Evolutionary conservation across 768 basidiomycete genomes (phyloP).

Genomic region (Russula compacta): DNA sequence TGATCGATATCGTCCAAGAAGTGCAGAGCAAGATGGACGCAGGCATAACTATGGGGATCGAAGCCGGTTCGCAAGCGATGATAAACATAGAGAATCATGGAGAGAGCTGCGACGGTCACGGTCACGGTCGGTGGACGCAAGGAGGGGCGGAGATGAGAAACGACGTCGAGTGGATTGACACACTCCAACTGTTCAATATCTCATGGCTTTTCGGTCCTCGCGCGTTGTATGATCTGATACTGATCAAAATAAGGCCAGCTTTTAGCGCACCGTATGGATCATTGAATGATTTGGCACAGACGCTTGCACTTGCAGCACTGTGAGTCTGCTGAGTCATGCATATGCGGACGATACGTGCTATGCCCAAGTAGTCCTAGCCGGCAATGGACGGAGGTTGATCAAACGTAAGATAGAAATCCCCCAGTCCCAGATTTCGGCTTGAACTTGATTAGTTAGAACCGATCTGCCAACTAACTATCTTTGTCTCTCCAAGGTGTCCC

Average conservation of each 20-base stretch:
- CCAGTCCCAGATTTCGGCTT: background rate
- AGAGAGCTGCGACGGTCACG: slow-evolving; percentile 24
- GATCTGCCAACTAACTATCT: background rate
- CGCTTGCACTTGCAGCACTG: background rate
- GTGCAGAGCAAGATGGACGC: slow-evolving; percentile 16
- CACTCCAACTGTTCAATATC: background rate
- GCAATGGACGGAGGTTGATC: background rate
- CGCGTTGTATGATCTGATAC: background rate
- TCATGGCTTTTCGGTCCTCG: background rate
- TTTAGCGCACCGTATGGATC: background rate
- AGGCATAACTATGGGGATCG: slow-evolving; percentile 10
- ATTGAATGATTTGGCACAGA: background rate
- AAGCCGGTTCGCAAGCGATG: background rate
- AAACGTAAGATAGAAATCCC: background rate
- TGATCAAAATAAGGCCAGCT: background rate
- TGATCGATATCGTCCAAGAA: slow-evolving; percentile 4
- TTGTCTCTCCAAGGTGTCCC: background rate
- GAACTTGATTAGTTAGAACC: background rate
- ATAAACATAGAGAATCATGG: slow-evolving; percentile 3
- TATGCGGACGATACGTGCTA: no score
- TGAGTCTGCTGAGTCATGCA: background rate
- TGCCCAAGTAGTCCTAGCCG: background rate
- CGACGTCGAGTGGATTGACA: slow-evolving; percentile 38
- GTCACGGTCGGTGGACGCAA: slow-evolving; percentile 23
- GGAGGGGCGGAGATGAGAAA: slow-evolving; percentile 27